Evolutionary conservation across 1,284 basidiomycete genomes (phyloP), one percentile per base, ranked within the genome.

Genomic region (Ceratorhiza oryzae-sativae): DNA sequence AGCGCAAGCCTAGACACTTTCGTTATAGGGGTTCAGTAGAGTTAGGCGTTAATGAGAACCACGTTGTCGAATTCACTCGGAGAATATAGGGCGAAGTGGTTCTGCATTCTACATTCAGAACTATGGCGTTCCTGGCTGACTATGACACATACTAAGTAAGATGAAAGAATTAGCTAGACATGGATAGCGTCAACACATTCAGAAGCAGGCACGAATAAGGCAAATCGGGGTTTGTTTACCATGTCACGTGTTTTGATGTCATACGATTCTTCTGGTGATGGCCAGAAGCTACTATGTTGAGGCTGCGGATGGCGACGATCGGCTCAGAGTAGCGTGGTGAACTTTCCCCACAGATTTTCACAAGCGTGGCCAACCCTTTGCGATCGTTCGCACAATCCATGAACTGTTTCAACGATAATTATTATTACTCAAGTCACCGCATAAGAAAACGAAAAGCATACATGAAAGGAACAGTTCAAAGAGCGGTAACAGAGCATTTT

Each of bases 401-500:
- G 55, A 58, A 30, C 32, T 58, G 20, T 53, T 68, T 45, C 34
- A 42, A 45, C 23, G 51, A 68, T 36, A 56, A 56, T 68, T 68
- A 68, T 10, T 68, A 68, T 68, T 68, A 56, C 46, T n/a, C 49
- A 41, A 45, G 23, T 45, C 63, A 39, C 39, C 63, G 15, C 34
- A 55, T 56, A 68, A 55, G 18, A 34, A 36, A 51, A 51, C 18
- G 20, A 30, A 55, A 23, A 42, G 39, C 49, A 51, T 58, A 58
- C 10, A 58, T 23, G 15, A 41, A 55, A 55, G 36, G 51, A 39
- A 55, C 8, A 34, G 46, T 34, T 42, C 25, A 51, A 51, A n/a
- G 49, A 68, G 55, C 55, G 55, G 55, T 4, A 42, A 56, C 32
- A 68, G 20, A 68, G 49, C 51, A 45, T 68, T 55, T 56, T 55